Base-by-base conservation (phyloP, 2,329 filamentous ascomycete species). In the Zasmidium citrigriseum region DNA sequence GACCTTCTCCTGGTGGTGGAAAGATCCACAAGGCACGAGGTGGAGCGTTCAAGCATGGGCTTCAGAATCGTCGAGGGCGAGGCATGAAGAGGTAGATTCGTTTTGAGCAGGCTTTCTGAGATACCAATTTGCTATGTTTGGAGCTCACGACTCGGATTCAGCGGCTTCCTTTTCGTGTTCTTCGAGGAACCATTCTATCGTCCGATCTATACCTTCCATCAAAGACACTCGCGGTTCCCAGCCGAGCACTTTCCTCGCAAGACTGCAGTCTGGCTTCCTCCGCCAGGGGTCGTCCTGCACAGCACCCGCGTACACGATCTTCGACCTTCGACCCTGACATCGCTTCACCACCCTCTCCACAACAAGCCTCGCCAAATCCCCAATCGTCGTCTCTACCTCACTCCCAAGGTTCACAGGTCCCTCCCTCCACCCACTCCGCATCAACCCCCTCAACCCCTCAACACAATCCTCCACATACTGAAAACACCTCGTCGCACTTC, bases 31-130 rank as follows among this genome's bases (percentile, higher is more conserved):
- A 66, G 52, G 60, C 56, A 14, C 55, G 60, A 2, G 62, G 64
- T 41, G 55, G 62, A 27, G 61, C 54, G 14, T 64, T 63, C 27
- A 64, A 64, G 53, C 64, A 66, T 61, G 64, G 64, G 10, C 45
- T 66, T 45, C 58, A 64, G 34, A 58, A 41, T 29, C 59, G 59
- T 11, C 41, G 62, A 52, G 62, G 64, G 9, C 62, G 53, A 48
- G 58, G 57, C 34, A 27, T 34, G 52, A 54, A 60, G 48, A 57
- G 44, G 53, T 50, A 16, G 53, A 21, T n/a, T n/a, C 4, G 14
- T 21, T 27, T 20, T 49, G 47, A 49, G 22, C 27, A 25, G 45
- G 12, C 16, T 49, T 49, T 5, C 23, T 49, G 22, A 49, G 47
- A 49, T 49, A 49, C 47, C 47, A 41, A 41, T 41, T 41, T 41